Evolutionary conservation across 108 stramenopile genomes (phyloP), one percentile per base, ranked within the genome.

Genomic region (Cylindrotheca closterium): DNA sequence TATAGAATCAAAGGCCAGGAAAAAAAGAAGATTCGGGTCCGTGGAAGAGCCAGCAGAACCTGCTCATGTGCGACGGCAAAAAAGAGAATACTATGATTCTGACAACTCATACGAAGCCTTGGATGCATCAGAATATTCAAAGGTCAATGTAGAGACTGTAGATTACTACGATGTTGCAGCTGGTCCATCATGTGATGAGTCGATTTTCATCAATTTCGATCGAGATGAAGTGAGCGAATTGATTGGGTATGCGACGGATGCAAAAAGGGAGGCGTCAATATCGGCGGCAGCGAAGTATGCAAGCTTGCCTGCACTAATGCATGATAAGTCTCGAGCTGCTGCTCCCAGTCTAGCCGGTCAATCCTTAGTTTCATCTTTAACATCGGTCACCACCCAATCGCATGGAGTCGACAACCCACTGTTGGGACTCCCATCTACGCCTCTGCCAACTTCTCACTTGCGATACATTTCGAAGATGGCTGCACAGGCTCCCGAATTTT

Each of bases 241-340:
- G 19, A 61, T 76, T 30, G 75, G 63, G 5, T 65, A 28, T 50
- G 75, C 75, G 30, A 53, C 58, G 7, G 34, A 59, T 21, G n/a
- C n/a, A 23, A 22, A 17, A 23, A 49, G 12, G 30, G 8, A 31
- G 56, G 31, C 21, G 21, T 10, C 18, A 53, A n/a, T 23, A 53
- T 23, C 23, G 23, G 51, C 8, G n/a, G n/a, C n/a, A n/a, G n/a
- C n/a, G n/a, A n/a, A n/a, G n/a, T n/a, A n/a, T n/a, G n/a, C n/a
- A n/a, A n/a, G n/a, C n/a, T n/a, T n/a, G n/a, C n/a, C n/a, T n/a
- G n/a, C n/a, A n/a, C n/a, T n/a, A n/a, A n/a, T n/a, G n/a, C n/a
- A n/a, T n/a, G n/a, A n/a, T n/a, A n/a, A n/a, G n/a, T n/a, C n/a
- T n/a, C n/a, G n/a, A n/a, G n/a, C n/a, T n/a, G n/a, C n/a, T n/a